Percentiles rank a stretch among this genome's conserved stretches.
Conservation (phyloP, 169 alveolate species). For the Neospora caninum region DNA sequence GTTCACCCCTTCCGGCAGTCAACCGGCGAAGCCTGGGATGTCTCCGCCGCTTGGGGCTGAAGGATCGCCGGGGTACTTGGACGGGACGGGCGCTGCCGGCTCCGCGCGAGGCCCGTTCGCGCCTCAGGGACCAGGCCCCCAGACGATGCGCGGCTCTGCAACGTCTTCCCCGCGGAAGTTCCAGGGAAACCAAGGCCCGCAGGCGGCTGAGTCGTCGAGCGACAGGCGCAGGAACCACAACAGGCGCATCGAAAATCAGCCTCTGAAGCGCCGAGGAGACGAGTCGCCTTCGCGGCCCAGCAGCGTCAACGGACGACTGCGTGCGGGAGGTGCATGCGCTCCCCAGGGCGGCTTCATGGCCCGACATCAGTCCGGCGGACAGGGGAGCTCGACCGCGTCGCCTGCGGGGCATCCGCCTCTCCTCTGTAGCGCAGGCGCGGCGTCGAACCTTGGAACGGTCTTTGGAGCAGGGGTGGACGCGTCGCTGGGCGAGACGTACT, state of each 20-base stretch:
- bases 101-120: background rate
- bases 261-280: background rate
- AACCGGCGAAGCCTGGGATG: background rate
- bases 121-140: background rate
- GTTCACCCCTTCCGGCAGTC: background rate
- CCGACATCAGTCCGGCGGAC: background rate
- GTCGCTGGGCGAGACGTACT: background rate
- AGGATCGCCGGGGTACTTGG: background rate
- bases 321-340: background rate
- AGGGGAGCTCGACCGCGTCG: background rate
- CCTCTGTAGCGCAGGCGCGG: background rate
- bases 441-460: too few relatives aligned
- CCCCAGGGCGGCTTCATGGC: background rate
- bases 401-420: background rate
- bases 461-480: background rate
- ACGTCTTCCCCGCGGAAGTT: background rate
- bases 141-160: background rate
- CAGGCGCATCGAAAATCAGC: background rate
- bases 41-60: background rate
- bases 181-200: background rate
- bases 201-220: background rate
- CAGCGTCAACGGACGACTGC: background rate
- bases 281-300: background rate
- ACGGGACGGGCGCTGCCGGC: background rate
- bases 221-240: background rate